A percentile compares a stretch with the other conserved stretches of the same genome.
phyloP scores from a whole-genome alignment of 805 yeast species.

The Schwanniomyces pseudopolymorphus region DNA sequence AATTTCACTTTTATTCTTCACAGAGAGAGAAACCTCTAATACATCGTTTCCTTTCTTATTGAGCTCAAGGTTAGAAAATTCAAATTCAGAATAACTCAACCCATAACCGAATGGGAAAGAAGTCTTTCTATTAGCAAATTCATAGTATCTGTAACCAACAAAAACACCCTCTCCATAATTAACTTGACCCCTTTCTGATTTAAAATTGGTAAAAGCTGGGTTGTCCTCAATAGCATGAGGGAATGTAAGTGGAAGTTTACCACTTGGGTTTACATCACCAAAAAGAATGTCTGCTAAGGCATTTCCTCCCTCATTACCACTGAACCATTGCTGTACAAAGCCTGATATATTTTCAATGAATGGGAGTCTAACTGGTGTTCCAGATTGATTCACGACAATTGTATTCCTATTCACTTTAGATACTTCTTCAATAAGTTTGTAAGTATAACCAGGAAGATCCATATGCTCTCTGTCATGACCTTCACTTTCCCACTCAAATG shows the following conservation, averaged over 20 bases:
- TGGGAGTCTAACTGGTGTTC: conserved; percentile 36
- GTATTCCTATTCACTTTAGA: conserved; percentile 27
- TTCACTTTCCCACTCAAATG: conserved; percentile 31
- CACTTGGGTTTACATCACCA: conserved; percentile 33
- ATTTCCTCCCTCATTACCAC: conserved; percentile 33
- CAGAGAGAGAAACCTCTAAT: conserved; percentile 16
- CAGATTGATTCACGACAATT: conserved; percentile 32
- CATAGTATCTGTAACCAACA: conserved; percentile 32
- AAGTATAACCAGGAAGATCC: conserved; percentile 11
- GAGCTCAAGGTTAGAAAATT: conserved; percentile 12
- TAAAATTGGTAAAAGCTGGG: conserved; percentile 29
- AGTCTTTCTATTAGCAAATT: conserved; percentile 21
- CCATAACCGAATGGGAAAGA: conserved; percentile 35
- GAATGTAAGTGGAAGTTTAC: conserved; percentile 24
- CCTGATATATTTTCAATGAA: conserved; percentile 24
- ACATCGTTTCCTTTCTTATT: conserved; percentile 11
- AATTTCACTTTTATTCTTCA: conserved; percentile 23
- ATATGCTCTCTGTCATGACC: conserved; percentile 24
- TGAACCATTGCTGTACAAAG: conserved; percentile 35
- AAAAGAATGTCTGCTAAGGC: conserved; percentile 33
- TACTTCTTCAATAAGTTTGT: conserved; percentile 22
- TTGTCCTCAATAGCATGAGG: conserved; percentile 23
- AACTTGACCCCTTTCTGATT: conserved; percentile 28
- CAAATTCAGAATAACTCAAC: conserved; percentile 28
- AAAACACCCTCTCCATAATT: conserved; percentile 33